These are phyloP conservation scores for Dioscorea cayenensis DNA, from an alignment of 116 monocot genomes.

Conservation along the genomic window DNA sequence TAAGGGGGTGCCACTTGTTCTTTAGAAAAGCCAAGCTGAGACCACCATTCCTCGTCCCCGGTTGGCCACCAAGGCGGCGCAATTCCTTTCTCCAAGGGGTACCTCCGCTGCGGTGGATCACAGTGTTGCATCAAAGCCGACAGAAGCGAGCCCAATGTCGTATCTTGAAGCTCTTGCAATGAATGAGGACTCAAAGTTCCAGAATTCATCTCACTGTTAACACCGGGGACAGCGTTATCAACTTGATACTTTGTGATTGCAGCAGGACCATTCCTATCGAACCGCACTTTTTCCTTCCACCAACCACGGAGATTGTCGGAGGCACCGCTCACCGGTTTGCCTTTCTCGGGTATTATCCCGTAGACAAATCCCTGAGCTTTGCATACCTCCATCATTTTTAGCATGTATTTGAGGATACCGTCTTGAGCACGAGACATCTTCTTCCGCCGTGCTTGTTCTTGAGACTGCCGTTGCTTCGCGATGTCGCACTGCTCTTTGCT, in stretches of 20 bases:
- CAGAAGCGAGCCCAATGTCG: constrained; percentile 61
- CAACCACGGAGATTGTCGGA: constrained; percentile 74
- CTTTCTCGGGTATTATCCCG: constrained; percentile 72
- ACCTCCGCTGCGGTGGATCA: constrained; percentile 65
- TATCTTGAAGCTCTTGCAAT: constrained; percentile 67
- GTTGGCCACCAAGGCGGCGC: constrained; percentile 82
- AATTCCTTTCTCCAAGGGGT: constrained; percentile 64
- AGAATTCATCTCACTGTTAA: constrained; percentile 15
- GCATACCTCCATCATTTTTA: constrained; percentile 87
- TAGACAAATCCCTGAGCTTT: constrained; percentile 82
- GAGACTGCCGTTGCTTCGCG: constrained; percentile 47
- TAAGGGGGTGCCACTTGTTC: constrained; percentile 61
- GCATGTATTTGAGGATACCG: constrained; percentile 77
- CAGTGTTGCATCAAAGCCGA: constrained; percentile 83
- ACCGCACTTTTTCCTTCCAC: constrained; percentile 83
- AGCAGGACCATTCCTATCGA: constrained; percentile 63
- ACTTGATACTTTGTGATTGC: constrained; percentile 55
- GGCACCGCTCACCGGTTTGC: constrained; percentile 66
- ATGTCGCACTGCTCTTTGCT: constrained; percentile 26
- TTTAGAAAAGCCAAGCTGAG: constrained; percentile 35
- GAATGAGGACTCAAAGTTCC: constrained; percentile 32
- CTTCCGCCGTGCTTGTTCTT: constrained; percentile 60
- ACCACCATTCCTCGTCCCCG: constrained; percentile 77
- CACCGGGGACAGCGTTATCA: constrained; percentile 31
- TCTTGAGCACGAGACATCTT: constrained; percentile 74